A percentile compares a stretch with the other conserved stretches of the same genome.
Conservation (phyloP, 169 alveolate genomes). For the Plasmodium gaboni region DNA sequence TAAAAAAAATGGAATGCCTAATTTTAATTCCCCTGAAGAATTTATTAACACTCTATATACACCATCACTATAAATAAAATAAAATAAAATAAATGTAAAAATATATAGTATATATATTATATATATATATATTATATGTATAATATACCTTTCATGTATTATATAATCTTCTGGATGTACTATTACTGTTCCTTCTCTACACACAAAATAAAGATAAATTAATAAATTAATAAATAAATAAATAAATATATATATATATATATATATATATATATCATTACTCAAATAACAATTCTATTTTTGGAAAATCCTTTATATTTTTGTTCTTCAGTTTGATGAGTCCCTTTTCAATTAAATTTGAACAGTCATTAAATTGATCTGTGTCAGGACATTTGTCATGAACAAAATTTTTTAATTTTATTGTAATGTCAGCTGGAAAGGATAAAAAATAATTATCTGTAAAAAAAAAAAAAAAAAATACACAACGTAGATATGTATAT, state of each 20-base stretch:
- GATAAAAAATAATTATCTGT: conserved; percentile 49
- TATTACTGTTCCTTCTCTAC: conserved; percentile 29
- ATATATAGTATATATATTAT: not conserved
- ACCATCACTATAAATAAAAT: conserved; percentile 23
- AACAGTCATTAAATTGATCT: conserved; percentile 16
- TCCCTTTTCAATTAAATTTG: conserved; percentile 20
- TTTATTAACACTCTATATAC: conserved; percentile 37
- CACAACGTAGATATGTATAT: not conserved
- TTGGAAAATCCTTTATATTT: conserved; percentile 15
- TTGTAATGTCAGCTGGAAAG: conserved; percentile 24
- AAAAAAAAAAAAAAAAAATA: not conserved
- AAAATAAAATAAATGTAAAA: not conserved
- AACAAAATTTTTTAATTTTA: conserved; percentile 22
- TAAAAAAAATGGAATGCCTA: conserved; percentile 54
- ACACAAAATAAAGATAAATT: not conserved
- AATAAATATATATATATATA: not conserved
- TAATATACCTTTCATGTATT: conserved; percentile 43
- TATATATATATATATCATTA: not conserved
- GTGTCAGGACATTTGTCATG: conserved; percentile 7
- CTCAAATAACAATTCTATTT: conserved; percentile 26
- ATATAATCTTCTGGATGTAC: conserved; percentile 37
- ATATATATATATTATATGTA: not conserved
- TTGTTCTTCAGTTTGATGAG: conserved; percentile 1
- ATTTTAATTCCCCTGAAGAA: conserved; percentile 2
- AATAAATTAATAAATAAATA: not conserved